Conservation (phyloP, 2,329 filamentous ascomycete species). For the Pseudogymnoascus sp. region DNA sequence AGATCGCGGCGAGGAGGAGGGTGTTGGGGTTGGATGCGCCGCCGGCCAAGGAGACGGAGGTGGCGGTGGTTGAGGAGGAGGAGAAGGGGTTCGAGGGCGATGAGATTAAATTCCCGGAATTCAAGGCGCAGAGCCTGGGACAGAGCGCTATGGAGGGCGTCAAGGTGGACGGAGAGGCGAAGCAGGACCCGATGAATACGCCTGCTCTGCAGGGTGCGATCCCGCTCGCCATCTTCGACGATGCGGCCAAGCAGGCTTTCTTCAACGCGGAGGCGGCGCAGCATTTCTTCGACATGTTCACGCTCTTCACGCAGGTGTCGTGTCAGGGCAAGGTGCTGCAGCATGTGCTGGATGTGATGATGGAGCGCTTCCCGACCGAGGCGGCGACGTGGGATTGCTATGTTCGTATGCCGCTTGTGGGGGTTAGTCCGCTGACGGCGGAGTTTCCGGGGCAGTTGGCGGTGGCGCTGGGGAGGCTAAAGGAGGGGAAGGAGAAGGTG, state of each 20-base stretch:
- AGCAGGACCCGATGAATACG: constrained; percentile 41
- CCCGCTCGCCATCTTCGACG: constrained; percentile 83
- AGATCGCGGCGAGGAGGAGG: constrained; percentile 65
- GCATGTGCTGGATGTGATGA: constrained; percentile 63
- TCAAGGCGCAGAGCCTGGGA: constrained; percentile 34
- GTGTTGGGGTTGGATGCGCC: constrained; percentile 53
- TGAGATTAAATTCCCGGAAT: constrained; percentile 48
- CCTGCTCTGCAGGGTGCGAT: constrained; percentile 90
- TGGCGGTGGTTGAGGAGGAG: constrained; percentile 37
- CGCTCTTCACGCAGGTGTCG: constrained; percentile 57
- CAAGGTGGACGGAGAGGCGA: constrained; percentile 41
- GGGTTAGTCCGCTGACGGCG: constrained; percentile 52
- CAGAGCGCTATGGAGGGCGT: constrained; percentile 41
- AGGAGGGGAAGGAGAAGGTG: constrained; percentile 37
- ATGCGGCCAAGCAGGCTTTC: constrained; percentile 69
- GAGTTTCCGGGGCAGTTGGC: constrained; percentile 67
- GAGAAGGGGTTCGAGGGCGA: constrained; percentile 30
- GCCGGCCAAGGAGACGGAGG: constrained; percentile 32
- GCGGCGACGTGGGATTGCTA: constrained; percentile 61
- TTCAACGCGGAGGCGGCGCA: constrained; percentile 58
- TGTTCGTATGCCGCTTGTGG: constrained; percentile 62
- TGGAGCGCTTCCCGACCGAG: constrained; percentile 48
- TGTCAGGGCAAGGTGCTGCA: constrained; percentile 59
- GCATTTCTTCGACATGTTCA: constrained; percentile 73
- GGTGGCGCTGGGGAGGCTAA: constrained; percentile 55